These are phyloP conservation scores for Penicillium taxi DNA, from an alignment of 495 filamentous ascomycete genomes.

Conservation along the genomic window DNA sequence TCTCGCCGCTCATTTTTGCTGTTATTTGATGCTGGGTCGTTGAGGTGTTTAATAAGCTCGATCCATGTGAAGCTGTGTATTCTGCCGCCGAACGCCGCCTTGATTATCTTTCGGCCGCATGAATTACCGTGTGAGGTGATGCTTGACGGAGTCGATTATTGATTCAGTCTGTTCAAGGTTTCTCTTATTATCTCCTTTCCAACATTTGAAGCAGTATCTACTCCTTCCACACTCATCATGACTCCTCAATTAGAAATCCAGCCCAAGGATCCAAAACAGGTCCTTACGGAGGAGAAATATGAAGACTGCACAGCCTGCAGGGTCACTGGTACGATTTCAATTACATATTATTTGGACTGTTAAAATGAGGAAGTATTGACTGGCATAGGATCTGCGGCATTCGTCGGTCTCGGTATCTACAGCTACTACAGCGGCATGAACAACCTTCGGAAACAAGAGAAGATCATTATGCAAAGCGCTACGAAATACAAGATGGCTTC, in stretches of 20 bases:
- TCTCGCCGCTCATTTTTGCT: conserved; percentile 63
- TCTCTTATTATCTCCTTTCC: not conserved
- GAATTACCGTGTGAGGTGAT: no score
- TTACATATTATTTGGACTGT: not conserved
- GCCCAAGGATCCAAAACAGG: conserved; percentile 34
- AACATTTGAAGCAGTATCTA: not conserved
- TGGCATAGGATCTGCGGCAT: conserved; percentile 63
- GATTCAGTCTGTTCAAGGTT: no score
- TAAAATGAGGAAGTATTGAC: conserved; percentile 4
- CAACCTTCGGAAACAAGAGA: conserved; percentile 63
- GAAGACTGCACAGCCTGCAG: conserved; percentile 65
- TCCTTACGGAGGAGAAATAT: conserved; percentile 54
- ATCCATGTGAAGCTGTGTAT: conserved; percentile 18
- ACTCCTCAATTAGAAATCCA: conserved; percentile 17
- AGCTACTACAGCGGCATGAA: conserved; percentile 72
- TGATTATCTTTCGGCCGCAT: conserved; percentile 15
- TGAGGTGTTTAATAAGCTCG: conserved; percentile 18
- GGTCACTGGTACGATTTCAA: conserved; percentile 49
- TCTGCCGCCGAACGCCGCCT: conserved; percentile 35
- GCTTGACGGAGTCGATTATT: not conserved
- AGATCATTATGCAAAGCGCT: conserved; percentile 59
- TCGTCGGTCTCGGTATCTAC: conserved; percentile 83
- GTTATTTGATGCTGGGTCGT: conserved; percentile 13
- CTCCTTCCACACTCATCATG: conserved; percentile 10
- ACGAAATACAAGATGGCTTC: conserved; percentile 71